Percentiles rank a stretch among this genome's conserved stretches.
Conservation (phyloP, 306 rosid species). For the Malus fusca region DNA sequence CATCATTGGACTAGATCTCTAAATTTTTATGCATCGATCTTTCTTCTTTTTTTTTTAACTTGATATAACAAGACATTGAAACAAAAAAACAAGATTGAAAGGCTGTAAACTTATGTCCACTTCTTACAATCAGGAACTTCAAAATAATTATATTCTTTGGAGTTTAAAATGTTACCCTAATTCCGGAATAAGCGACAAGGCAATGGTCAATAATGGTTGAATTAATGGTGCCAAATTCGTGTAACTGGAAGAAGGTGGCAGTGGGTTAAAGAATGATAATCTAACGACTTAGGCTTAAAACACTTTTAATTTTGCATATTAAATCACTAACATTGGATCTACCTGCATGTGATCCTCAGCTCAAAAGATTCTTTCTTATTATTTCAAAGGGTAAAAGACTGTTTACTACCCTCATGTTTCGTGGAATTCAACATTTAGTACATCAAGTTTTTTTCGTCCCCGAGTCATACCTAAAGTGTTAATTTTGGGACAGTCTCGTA, state of each 20-base stretch:
- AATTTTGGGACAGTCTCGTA: too few species aligned
- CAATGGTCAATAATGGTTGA: conserved; percentile 34
- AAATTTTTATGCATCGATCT: neutral
- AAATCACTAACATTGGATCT: neutral
- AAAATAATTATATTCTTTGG: neutral
- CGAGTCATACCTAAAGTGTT: too few species aligned
- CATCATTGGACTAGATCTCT: neutral
- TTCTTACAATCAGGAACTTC: neutral
- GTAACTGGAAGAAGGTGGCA: neutral
- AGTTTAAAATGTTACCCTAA: neutral
- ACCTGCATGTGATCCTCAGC: neutral
- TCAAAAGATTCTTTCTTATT: neutral
- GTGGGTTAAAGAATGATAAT: neutral
- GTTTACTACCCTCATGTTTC: too few species aligned
- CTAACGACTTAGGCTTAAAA: neutral
- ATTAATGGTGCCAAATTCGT: neutral
- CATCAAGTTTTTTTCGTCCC: too few species aligned
- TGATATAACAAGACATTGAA: neutral
- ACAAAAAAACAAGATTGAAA: neutral
- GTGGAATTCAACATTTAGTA: too few species aligned
- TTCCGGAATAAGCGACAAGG: conserved; percentile 33
- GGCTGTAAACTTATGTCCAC: neutral
- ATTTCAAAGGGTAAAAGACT: too few species aligned
- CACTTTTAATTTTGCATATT: neutral
- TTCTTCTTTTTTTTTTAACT: neutral